Base-by-base conservation (phyloP, 192 early-diverging fungal genomes). In the Coemansia sp. region DNA sequence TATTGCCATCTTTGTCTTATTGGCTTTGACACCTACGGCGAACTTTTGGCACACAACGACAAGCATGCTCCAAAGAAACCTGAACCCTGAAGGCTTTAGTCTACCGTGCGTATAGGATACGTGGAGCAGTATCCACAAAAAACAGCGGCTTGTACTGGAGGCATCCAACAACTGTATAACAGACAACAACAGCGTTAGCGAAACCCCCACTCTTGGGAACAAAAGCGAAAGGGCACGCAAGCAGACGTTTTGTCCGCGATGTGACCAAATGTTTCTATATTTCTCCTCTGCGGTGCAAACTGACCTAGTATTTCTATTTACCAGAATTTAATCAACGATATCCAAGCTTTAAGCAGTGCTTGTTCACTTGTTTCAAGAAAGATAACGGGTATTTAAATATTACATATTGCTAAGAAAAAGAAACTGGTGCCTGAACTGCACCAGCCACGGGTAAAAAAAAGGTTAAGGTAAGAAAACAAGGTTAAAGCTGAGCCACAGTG, bases 21-120 rank as follows among this genome's bases (percentile, higher is more conserved):
- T 22, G 48, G 33, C 4, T 75, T 70, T 62, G 62, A 65, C 11
- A 55, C 59, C 40, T 75, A 75, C 25, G 33, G 56, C 15, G 50
- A 54, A 25, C 68, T 70, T 33, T 65, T 70, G 49, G 58, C 62
- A 23, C 72, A 74, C 45, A 65, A 61, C 23, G 58, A 62, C 9
- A 43, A 59, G 29, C 66, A 68, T 23, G 23, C 49, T 20, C 49
- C 1, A 6, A 52, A 20, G 9, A 52, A 15, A 25, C 13, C 49
- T 25, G 22, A 1, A 25, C 29, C 29, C 29, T 29, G 29, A 29
- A 29, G 1, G 29, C 29, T 29, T 29, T 29, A 29, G 29, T 3
- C 29, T 29, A 3, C 3, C 3, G 29, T 1, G 29, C 3, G 29
- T 29, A 29, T 29, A 29, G 29, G 29, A 29, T 29, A 29, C 29